Percentiles rank a stretch among this genome's conserved stretches.
Evolutionary conservation across 1,284 basidiomycete genomes (phyloP).

Genomic region (Calocybe gambosa): DNA sequence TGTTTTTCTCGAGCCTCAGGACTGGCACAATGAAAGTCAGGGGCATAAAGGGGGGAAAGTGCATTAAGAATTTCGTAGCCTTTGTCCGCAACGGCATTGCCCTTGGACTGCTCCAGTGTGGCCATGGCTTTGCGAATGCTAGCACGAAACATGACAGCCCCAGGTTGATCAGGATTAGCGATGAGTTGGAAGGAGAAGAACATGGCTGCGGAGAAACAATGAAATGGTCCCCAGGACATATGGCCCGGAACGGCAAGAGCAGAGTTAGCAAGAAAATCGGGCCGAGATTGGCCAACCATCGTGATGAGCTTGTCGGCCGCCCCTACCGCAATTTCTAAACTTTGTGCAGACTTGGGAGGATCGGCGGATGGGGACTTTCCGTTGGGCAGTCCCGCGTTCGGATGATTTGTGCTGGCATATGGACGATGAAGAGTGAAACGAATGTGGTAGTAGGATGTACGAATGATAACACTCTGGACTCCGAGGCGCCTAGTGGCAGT

Average conservation of each 20-base stretch:
- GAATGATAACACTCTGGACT: constrained; percentile 72
- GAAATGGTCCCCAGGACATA: constrained; percentile 77
- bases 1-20: constrained; percentile 51
- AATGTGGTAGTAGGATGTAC: constrained; percentile 70
- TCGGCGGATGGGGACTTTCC: constrained; percentile 23
- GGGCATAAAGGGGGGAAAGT: constrained; percentile 63
- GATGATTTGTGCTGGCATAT: constrained; percentile 44
- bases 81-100: constrained; percentile 64
- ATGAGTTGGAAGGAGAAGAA: constrained; percentile 82
- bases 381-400: constrained; percentile 25
- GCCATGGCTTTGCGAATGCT: constrained; percentile 64
- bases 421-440: constrained; percentile 78
- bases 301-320: constrained; percentile 72
- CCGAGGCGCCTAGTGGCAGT: constrained; percentile 53
- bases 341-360: constrained; percentile 45
- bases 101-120: constrained; percentile 57
- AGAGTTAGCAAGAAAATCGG: constrained; percentile 64
- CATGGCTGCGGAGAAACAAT: constrained; percentile 79
- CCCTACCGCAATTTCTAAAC: constrained; percentile 63
- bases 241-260: constrained; percentile 69
- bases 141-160: constrained; percentile 62
- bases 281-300: constrained; percentile 62
- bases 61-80: constrained; percentile 61
- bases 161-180: constrained; percentile 69
- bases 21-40: constrained; percentile 43